Evolutionary conservation across 2,329 filamentous ascomycete genomes (phyloP), one percentile per base, ranked within the genome.

Genomic region (Cladorrhinum sp.): DNA sequence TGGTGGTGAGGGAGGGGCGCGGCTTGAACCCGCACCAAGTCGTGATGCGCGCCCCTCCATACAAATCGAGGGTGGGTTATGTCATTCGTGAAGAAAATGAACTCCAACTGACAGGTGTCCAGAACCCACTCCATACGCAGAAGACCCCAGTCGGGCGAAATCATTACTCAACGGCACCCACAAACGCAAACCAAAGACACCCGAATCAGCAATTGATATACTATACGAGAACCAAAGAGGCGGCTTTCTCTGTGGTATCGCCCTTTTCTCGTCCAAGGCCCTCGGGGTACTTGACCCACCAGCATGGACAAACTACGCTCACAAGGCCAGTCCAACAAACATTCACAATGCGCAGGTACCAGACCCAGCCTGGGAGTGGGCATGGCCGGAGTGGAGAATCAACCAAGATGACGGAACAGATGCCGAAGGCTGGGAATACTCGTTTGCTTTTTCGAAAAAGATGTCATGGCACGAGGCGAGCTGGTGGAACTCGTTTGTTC

Each of bases 181-280:
- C 58, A 65, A 76, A 54, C 75, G 78, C 33, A 72, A 73, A 46
- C 72, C 73, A 66, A 73, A 33, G 64, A 70, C 74, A 61, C 76
- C 71, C 64, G 81, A 77, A 72, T 79, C 80, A 2, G 87, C 84
- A 26, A 86, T 98, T 63, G 95, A 99, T 65, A 84, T 98, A 4
- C 80, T 99, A 0, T 98, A 96, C 74, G 95, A 99, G 74, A 99
- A 99, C 71, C 91, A 99, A 76, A 85, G 95, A 60, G 95, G 95
- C 10, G 87, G 86, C 42, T 96, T 97, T 71, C 80, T 96, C 64
- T 98, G 94, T 69, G 94, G 95, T 26, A 84, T 92, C 12, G 88
- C 93, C 0, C 82, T 96, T n/a, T 99, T 97, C 78, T 96, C 93
- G 1, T 84, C 86, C 7, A 89, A 88, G 64, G 94, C 93, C 1